Base-by-base conservation (phyloP, 371 early-diverging fungal species). In the Vairimorpha apis region DNA sequence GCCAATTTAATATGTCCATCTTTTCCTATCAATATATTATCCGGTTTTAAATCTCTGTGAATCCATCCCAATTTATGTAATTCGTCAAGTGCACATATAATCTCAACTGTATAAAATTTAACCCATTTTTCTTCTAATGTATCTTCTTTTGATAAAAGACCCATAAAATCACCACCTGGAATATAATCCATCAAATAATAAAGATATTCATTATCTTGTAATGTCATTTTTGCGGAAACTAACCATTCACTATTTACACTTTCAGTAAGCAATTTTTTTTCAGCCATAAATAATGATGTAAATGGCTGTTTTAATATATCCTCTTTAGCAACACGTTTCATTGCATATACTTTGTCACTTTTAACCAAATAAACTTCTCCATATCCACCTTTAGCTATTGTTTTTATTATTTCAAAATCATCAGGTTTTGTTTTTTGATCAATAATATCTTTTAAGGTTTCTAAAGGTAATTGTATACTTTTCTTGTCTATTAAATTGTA, bases 321-420 rank as follows among this genome's bases (percentile, higher is more conserved):
- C 45, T 86, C 82, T 83, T 97, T 97, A 70, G 88, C 88, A 32
- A 93, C 86, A 7, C 88, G 88, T 77, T 97, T 97, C 91, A 95
- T 90, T 2, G 95, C 95, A 81, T 93, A 96, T 13, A 91, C 86
- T 35, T 86, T 83, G 21, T 85, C 83, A 29, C 81, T 75, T 58
- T 88, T 89, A 29, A 68, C 81, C 7, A 76, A 23, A 53, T 72
- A 75, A 73, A 89, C 94, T 80, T 87, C 89, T 43, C 92, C 93
- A 79, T 90, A 92, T 43, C 90, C 91, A 1, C 95, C 94, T 56
- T 89, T 87, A 1, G 92, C 92, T 18, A 95, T 84, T 10, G 88
- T 89, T 75, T 89, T n/a, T 27, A 93, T 81, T 33, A 89, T 84
- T 77, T 90, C 89, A 86, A 91, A 95, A 82, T 93, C 92, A 21